phyloP scores from a whole-genome alignment of 768 basidiomycete species.

The Termitomyces sp. region DNA sequence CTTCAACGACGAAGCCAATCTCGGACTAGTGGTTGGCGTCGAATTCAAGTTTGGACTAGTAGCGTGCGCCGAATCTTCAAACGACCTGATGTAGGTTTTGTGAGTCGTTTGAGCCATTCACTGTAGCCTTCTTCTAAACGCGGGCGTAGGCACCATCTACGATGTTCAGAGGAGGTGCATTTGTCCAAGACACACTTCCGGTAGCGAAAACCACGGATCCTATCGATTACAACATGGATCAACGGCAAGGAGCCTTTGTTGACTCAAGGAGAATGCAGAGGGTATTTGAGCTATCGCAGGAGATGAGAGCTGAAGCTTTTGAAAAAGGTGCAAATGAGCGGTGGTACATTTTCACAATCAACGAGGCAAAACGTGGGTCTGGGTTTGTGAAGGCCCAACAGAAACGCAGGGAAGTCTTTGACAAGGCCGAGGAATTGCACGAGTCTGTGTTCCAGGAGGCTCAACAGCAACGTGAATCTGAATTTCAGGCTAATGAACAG shows the following conservation, averaged over 20 bases:
- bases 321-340: neutral
- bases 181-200: neutral
- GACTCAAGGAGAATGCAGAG: neutral
- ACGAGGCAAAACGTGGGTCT: conserved; percentile 3
- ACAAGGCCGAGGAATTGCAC: neutral
- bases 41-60: too few relatives aligned
- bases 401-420: neutral
- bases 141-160: neutral
- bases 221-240: neutral
- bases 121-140: neutral
- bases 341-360: neutral
- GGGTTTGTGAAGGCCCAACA: conserved; percentile 2
- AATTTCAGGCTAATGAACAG: neutral
- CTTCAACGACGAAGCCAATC: too few relatives aligned
- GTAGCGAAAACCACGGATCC: neutral
- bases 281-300: conserved; percentile 1
- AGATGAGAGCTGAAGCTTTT: conserved; percentile 1
- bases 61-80: too few relatives aligned
- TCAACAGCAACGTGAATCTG: neutral
- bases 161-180: neutral
- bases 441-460: neutral
- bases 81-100: neutral
- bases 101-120: neutral
- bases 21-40: too few relatives aligned
- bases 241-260: neutral